These are phyloP conservation scores for Penicillium sp. DNA, from an alignment of 2,329 filamentous ascomycete species.

Conservation along the genomic window DNA sequence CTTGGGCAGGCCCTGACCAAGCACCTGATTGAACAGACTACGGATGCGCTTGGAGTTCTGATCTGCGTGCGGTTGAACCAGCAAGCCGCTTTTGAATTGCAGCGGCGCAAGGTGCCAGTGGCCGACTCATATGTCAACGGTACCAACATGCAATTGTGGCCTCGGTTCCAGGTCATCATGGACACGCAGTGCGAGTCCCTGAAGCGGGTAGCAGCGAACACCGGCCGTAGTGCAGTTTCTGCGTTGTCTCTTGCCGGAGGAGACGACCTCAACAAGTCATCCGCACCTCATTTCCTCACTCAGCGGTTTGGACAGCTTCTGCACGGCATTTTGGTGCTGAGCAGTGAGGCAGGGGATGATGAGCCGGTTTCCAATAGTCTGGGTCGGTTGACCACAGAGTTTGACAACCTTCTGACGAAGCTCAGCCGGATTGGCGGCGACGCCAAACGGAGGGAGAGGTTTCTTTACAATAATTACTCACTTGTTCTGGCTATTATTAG, in stretches of 20 bases:
- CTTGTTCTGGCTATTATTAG: slow-evolving; percentile 83
- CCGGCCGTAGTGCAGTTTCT: slow-evolving; percentile 44
- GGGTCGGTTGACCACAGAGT: slow-evolving; percentile 65
- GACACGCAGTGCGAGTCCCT: slow-evolving; percentile 94
- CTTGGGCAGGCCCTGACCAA: slow-evolving; percentile 71
- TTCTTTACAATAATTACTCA: slow-evolving; percentile 92
- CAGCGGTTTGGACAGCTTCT: slow-evolving; percentile 92
- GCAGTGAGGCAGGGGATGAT: slow-evolving; percentile 80
- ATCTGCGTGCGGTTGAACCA: slow-evolving; percentile 91
- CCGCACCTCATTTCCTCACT: slow-evolving; percentile 78
- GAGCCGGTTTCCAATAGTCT: slow-evolving; percentile 82
- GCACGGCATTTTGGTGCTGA: slow-evolving; percentile 72
- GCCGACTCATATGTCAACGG: slow-evolving; percentile 88
- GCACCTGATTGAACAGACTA: slow-evolving; percentile 63
- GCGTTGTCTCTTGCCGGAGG: slow-evolving; percentile 47
- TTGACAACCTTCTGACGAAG: slow-evolving; percentile 72
- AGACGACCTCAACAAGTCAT: slow-evolving; percentile 37
- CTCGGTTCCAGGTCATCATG: slow-evolving; percentile 87
- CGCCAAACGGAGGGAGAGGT: slow-evolving; percentile 70
- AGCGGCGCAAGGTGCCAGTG: slow-evolving; percentile 79
- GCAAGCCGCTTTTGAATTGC: slow-evolving; percentile 85
- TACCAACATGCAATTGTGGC: slow-evolving; percentile 93
- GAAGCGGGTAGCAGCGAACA: slow-evolving; percentile 47
- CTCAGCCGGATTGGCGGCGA: slow-evolving; percentile 69
- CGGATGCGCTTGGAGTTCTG: slow-evolving; percentile 76